Evolutionary conservation across 2,329 filamentous ascomycete genomes (phyloP).

Genomic region (Venturia asperata): DNA sequence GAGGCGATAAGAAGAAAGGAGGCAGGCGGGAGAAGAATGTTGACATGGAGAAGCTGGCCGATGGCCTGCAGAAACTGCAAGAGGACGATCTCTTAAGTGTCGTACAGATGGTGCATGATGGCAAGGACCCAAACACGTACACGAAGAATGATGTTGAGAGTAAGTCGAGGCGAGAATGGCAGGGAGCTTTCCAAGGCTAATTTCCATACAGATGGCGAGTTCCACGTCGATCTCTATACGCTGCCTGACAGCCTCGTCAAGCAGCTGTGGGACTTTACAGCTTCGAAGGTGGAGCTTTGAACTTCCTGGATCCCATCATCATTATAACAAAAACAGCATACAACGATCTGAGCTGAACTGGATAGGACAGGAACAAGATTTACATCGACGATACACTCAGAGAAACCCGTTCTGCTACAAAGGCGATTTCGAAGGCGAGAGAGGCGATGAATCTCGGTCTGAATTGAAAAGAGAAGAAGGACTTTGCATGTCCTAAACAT

Average conservation of each 20-base stretch:
- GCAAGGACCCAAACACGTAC: constrained; percentile 89
- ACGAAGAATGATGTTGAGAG: constrained; percentile 95
- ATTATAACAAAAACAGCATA: background rate
- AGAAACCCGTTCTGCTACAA: background rate
- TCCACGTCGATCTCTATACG: constrained; percentile 97
- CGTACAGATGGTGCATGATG: constrained; percentile 96
- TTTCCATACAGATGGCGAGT: constrained; percentile 69
- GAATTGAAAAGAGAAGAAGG: background rate
- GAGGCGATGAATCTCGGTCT: background rate
- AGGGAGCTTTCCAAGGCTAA: background rate
- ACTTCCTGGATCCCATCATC: background rate
- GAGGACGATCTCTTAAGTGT: constrained; percentile 93
- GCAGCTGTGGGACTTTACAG: constrained; percentile 87
- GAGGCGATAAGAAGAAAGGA: constrained; percentile 65
- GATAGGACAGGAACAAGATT: background rate
- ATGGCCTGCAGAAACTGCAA: constrained; percentile 76
- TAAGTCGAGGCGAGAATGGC: constrained; percentile 42
- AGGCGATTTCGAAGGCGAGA: background rate
- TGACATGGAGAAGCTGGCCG: constrained; percentile 95
- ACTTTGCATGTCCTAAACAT: background rate
- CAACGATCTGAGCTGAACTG: background rate
- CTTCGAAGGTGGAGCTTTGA: constrained; percentile 38
- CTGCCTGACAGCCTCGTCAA: constrained; percentile 82
- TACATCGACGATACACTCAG: background rate
- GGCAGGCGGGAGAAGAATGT: constrained; percentile 58